Conservation (phyloP, 768 basidiomycete species). For the Naganishia friedmannii region DNA sequence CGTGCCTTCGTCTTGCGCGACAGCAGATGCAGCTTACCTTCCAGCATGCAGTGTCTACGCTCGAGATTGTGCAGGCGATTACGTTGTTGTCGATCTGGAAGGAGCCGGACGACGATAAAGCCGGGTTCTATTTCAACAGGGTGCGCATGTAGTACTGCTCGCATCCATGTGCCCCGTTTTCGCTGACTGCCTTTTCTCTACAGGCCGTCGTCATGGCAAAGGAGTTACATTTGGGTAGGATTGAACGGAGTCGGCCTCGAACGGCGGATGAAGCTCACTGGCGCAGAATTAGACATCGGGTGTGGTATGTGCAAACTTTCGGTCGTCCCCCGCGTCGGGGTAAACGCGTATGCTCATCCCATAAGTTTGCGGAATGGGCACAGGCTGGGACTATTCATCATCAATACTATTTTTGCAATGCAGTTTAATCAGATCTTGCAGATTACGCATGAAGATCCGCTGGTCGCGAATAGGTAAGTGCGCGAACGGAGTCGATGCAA, state of each 20-base stretch:
- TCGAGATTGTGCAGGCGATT: slow-evolving; percentile 36
- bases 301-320: slow-evolving; percentile 30
- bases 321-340: not conserved
- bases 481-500: not conserved
- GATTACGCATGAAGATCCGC: slow-evolving; percentile 35
- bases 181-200: no score
- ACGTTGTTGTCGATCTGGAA: slow-evolving; percentile 35
- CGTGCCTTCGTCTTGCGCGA: slow-evolving; percentile 35
- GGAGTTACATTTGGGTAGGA: slow-evolving; percentile 35
- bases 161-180: no score
- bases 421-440: slow-evolving; percentile 39
- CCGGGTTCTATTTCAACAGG: slow-evolving; percentile 35
- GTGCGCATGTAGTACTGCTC: not conserved
- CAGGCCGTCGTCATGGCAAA: slow-evolving; percentile 34
- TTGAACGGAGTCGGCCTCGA: slow-evolving; percentile 27
- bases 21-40: slow-evolving; percentile 35
- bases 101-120: slow-evolving; percentile 41
- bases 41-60: slow-evolving; percentile 31
- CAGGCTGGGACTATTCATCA: slow-evolving; percentile 38
- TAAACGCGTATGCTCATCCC: not conserved
- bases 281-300: slow-evolving; percentile 29
- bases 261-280: slow-evolving; percentile 29
- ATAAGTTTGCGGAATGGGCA: not conserved
- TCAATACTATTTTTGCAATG: slow-evolving; percentile 39
- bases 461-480: slow-evolving; percentile 32